Base-by-base conservation (phyloP, 1,284 basidiomycete genomes). In the Tilletia indica region DNA sequence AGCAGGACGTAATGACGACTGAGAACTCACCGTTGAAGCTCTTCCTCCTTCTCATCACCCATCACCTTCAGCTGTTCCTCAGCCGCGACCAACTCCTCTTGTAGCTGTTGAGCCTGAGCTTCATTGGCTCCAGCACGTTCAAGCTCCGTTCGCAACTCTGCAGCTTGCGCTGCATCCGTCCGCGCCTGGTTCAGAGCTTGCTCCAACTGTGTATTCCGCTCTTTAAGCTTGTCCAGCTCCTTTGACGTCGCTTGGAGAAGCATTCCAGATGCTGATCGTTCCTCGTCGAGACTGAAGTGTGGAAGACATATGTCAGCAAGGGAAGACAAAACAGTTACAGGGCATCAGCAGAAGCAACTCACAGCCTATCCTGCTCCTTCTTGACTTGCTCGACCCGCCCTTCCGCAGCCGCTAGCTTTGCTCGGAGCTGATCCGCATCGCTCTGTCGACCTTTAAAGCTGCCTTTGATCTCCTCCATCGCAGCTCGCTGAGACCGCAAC, bases 401-500 rank as follows among this genome's bases (percentile, higher is more conserved):
- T 34, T 58, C 56, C 11, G 56, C 34, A 31, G 56, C 56, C 34
- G 21, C 25, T 12, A 34, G 3, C 34, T 14, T 58, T 3, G 14
- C 12, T 58, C 34, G 21, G 6, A 58, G 34, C 12, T 4, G 5
- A 34, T 58, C 56, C 34, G 36, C 31, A 34, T 38, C 38, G 31
- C 39, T 19, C 8, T 64, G 31, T 64, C 19, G 34, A 11, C 36
- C 34, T 21, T 64, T n/a, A 2, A 64, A 34, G 25, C 25, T 58
- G 56, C 25, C 34, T 21, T 31, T 58, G 21, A 58, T n/a, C 69
- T 73, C 70, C 34, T 75, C 71, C 42, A 72, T 72, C 51, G 71
- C 71, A 51, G 74, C 76, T 4, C 54, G 54, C 19, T 75, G 72
- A 39, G 75, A 74, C 64, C 74, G 72, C 72, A 73, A 70, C 70